Conservation (phyloP, 345 rosid genomes). For the Gossypium longicalyx region DNA sequence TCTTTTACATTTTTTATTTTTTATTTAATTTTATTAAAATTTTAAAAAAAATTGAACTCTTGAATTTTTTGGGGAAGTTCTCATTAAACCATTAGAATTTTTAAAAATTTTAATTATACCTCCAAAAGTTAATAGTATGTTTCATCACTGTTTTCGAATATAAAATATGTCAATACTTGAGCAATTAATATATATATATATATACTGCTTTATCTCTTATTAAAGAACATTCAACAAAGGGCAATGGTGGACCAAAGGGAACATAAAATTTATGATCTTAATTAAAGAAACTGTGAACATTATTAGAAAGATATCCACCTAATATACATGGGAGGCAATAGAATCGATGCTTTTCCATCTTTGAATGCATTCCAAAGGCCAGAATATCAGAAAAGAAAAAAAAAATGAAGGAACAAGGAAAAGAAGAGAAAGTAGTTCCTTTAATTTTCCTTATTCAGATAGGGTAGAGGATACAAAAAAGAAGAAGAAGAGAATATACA, state of each 20-base stretch:
- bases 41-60: too few species aligned
- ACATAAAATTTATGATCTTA: not conserved
- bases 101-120: not conserved
- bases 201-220: not conserved
- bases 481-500: slow-evolving; percentile 9
- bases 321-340: not conserved
- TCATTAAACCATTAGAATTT: too few species aligned
- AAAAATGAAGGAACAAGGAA: not conserved
- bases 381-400: not conserved
- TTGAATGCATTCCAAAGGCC: not conserved
- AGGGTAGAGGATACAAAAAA: not conserved
- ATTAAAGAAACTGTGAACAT: not conserved
- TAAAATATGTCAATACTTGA: not conserved
- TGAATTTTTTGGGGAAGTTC: too few species aligned
- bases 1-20: too few species aligned
- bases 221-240: slow-evolving; percentile 8
- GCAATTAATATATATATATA: not conserved
- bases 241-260: slow-evolving; percentile 7
- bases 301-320: not conserved
- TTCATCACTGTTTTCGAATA: too few species aligned
- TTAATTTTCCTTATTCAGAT: slow-evolving; percentile 5
- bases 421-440: slow-evolving; percentile 7
- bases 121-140: not conserved
- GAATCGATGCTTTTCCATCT: slow-evolving; percentile 6
- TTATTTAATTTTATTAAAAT: too few species aligned